Evolutionary conservation across 1,284 basidiomycete genomes (phyloP), one percentile per base, ranked within the genome.

Genomic region (Sporisorium reilianum): DNA sequence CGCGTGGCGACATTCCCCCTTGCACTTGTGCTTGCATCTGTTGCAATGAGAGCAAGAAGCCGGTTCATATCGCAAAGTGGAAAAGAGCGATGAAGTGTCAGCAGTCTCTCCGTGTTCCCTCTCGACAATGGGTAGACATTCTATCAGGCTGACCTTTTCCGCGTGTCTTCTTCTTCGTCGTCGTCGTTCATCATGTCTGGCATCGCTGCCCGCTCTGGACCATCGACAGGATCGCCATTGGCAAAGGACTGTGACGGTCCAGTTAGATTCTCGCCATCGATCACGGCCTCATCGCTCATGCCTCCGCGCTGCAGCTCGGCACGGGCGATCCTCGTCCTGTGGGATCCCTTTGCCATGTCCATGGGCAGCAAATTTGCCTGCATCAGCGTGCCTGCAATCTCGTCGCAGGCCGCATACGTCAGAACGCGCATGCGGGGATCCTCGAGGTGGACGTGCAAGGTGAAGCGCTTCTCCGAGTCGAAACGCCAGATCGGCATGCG

Each of bases 371-470:
- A 45, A 32, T 64, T 67, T 10, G 69, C 66, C 20, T 67, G 54
- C 26, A 76, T 66, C 44, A 54, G 22, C 11, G 62, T 55, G 30
- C 71, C 73, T 14, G 77, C 67, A 3, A 79, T 60, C 50, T 77
- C 69, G 30, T 78, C 74, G 55, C 78, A 75, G 10, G 62, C 63
- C 0, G 75, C 60, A 32, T 62, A 63, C 46, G 71, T 69, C 12
- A 79, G 22, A 41, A 85, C 53, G 5, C 78, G 78, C 48, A 80
- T 79, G 8, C 68, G 77, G 0, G 80, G 81, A 56, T 81, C 79
- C 28, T 67, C 61, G 16, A 85, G 77, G 2, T 64, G 36, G 28
- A 80, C 75, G 2, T 64, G 63, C 26, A 85, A 12, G 10, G 62
- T 62, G 49, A 80, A 80, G 22, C 65, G 62, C 51, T 79, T 77